Conservation (phyloP, 2,329 filamentous ascomycete genomes). For the Alternaria panax region DNA sequence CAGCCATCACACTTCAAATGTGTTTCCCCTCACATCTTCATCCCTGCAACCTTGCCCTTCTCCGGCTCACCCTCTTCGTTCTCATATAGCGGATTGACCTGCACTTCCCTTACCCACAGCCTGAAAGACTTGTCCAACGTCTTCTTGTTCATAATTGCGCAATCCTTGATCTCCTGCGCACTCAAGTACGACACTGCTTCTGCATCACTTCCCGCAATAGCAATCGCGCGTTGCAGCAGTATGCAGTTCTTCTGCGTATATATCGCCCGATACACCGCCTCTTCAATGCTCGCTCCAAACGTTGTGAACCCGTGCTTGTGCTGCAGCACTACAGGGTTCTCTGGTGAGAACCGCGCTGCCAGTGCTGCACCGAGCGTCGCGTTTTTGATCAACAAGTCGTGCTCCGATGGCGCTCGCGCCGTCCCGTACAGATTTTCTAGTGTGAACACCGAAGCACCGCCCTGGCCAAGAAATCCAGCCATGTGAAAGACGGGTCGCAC, state of each 20-base stretch:
- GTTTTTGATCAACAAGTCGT: conserved; percentile 41
- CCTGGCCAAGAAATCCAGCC: conserved; percentile 50
- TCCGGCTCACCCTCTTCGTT: conserved; percentile 46
- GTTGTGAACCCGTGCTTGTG: conserved; percentile 56
- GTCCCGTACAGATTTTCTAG: conserved; percentile 27
- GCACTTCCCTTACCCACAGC: conserved; percentile 53
- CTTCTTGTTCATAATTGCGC: conserved; percentile 43
- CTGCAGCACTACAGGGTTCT: conserved; percentile 47
- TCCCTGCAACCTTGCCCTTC: conserved; percentile 31
- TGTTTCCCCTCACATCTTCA: conserved; percentile 24
- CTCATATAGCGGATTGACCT: conserved; percentile 43
- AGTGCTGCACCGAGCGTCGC: conserved; percentile 31
- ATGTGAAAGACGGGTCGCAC: conserved; percentile 49
- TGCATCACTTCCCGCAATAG: conserved; percentile 39
- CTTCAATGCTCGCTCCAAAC: conserved; percentile 48
- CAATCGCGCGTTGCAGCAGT: conserved; percentile 44
- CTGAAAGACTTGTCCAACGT: conserved; percentile 50
- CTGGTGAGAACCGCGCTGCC: conserved; percentile 21
- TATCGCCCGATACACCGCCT: conserved; percentile 53
- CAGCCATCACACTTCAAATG: background rate
- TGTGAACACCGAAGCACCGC: conserved; percentile 22
- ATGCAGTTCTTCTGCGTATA: conserved; percentile 49
- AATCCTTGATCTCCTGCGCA: conserved; percentile 47
- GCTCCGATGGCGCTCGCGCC: conserved; percentile 22
- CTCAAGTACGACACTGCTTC: conserved; percentile 40